Percentiles rank a stretch among this genome's conserved stretches.
Conservation (phyloP, 768 basidiomycete genomes). For the Russula virescens region DNA sequence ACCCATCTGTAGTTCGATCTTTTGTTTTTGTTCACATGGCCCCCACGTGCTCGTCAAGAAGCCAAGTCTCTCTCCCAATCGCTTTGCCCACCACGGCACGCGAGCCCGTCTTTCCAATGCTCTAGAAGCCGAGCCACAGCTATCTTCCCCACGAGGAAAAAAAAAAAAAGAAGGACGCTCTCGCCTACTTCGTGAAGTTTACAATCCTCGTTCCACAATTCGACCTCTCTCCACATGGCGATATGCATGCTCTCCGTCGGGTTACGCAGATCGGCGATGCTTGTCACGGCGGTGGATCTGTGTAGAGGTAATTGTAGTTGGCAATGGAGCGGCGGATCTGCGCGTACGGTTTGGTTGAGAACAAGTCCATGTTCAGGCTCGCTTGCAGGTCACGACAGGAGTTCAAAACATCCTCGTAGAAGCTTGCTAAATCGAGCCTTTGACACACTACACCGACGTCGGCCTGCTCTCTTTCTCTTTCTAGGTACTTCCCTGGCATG, state of each 20-base stretch:
- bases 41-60: background rate
- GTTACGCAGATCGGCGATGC: slow-evolving; percentile 10
- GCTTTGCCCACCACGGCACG: background rate
- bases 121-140: background rate
- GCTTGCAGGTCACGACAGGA: background rate
- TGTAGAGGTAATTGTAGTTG: background rate
- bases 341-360: background rate
- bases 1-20: background rate
- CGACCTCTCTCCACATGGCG: background rate
- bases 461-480: background rate
- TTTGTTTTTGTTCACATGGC: background rate
- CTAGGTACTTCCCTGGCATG: slow-evolving; percentile 3
- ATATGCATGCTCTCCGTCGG: background rate
- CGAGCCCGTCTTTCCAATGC: background rate
- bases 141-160: background rate
- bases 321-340: background rate
- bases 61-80: background rate
- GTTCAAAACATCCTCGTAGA: background rate
- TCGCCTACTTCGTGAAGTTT: background rate
- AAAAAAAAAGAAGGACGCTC: background rate
- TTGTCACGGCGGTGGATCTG: background rate
- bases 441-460: background rate
- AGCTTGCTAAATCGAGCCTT: background rate
- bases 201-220: background rate
- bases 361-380: background rate